phyloP scores from a whole-genome alignment of 1,284 basidiomycete genomes.

The Cutaneotrichosporon cutaneum region DNA sequence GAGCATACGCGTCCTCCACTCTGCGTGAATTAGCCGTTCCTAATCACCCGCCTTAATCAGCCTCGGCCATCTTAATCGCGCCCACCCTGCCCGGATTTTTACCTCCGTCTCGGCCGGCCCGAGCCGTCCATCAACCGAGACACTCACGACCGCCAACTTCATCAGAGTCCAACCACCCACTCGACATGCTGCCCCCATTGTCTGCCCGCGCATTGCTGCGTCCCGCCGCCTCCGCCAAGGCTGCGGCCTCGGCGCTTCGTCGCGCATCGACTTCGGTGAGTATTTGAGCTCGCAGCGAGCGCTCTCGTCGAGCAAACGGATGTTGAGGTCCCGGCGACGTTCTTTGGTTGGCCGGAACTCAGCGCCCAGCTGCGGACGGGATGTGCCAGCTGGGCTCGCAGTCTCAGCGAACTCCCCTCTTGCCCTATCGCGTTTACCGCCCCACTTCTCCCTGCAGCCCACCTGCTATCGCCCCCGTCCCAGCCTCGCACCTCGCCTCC shows the following conservation, averaged over 20 bases:
- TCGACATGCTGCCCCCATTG: conserved; percentile 20
- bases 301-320: no score
- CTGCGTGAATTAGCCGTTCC: background rate
- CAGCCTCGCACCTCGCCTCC: no score
- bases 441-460: no score
- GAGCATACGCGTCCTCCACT: background rate
- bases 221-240: no score
- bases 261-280: conserved; percentile 15
- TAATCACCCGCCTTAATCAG: background rate
- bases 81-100: conserved; percentile 1
- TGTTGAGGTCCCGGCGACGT: no score
- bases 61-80: background rate
- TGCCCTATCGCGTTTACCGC: no score
- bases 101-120: background rate
- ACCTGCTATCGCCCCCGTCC: no score
- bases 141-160: background rate
- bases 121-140: background rate
- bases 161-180: background rate
- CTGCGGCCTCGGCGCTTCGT: background rate
- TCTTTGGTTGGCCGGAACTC: no score
- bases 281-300: background rate
- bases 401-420: no score
- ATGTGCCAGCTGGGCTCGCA: no score
- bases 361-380: no score
- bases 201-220: conserved; percentile 13